A percentile compares a stretch with the other conserved stretches of the same genome.
These are phyloP conservation scores for Clonostachys byssicola DNA, from an alignment of 2,329 filamentous ascomycete genomes.

Conservation along the genomic window DNA sequence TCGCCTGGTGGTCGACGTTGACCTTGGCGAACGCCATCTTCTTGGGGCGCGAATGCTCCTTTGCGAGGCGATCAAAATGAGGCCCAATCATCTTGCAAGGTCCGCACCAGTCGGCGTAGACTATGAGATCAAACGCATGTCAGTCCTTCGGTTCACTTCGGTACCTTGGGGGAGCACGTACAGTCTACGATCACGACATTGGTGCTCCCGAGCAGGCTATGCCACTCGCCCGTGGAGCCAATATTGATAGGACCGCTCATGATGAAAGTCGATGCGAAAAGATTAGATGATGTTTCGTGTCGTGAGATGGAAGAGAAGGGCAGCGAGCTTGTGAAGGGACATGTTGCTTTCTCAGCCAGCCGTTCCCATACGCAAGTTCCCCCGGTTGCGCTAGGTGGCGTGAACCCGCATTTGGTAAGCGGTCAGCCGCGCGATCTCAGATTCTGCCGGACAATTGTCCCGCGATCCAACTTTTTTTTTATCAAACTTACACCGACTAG, in stretches of 20 bases:
- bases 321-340: no score
- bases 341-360: no score
- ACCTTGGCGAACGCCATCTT: constrained; percentile 89
- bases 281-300: background rate
- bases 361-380: no score
- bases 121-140: constrained; percentile 38
- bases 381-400: background rate
- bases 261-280: constrained; percentile 3
- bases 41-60: constrained; percentile 74
- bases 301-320: no score
- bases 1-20: constrained; percentile 79
- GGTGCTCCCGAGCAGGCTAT: constrained; percentile 65
- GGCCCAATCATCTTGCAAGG: constrained; percentile 92
- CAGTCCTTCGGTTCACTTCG: background rate
- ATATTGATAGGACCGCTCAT: constrained; percentile 52
- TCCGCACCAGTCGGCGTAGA: constrained; percentile 93
- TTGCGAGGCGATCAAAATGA: constrained; percentile 78
- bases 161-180: constrained; percentile 36
- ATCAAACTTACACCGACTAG: no score
- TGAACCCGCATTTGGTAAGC: constrained; percentile 2
- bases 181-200: constrained; percentile 87
- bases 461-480: constrained; percentile 3
- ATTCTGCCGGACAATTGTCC: constrained; percentile 5
- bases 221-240: constrained; percentile 66
- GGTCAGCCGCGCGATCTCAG: background rate